Evolutionary conservation across 495 filamentous ascomycete species (phyloP), one percentile per base, ranked within the genome.

Genomic region (Usnea hakonensis): DNA sequence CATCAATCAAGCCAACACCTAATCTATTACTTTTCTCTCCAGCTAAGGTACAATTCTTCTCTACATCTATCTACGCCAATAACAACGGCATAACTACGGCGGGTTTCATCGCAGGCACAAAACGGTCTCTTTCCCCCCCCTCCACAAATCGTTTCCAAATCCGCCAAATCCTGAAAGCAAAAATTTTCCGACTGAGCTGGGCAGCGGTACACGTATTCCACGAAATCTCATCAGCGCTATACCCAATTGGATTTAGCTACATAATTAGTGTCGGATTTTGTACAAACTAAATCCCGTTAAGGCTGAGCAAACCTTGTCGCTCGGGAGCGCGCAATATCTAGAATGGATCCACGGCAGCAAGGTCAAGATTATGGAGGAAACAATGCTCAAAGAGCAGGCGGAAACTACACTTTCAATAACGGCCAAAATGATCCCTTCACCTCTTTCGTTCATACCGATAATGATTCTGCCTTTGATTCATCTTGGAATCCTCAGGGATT

Each of bases 391-490:
- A 58, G 61, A 26, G 48, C 57, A 41, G 60, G 46, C 16, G 35
- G 38, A 19, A 61, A 30, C 26, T 70, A 68, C 63, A n/a, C 35
- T 28, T 70, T 63, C 58, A 64, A 64, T 52, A 50, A 35, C 13
- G 37, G 53, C 13, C 68, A 61, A 38, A 67, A 63, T 55, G 68
- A 70, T 57, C 48, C 68, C 2, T 70, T 70, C 57, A 67, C 61
- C 46, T 63, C 68, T 35, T 67, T 70, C 16, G 60, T 70, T 16
- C 54, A 67, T 40, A 64, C 60, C 17, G 66, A 68, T 36, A 62
- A 70, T 65, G 68, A 70, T 3, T 57, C 53, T 30, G 61, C 68
- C 11, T 70, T 68, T 55, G 60, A 67, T 35, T 57, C 60, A 11
- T 55, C 64, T 10, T 70, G 68, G 68, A 62, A 66, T 57, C 28